These are phyloP conservation scores for Coccomyxa sp. DNA, from an alignment of 139 green algal genomes.

Conservation along the genomic window DNA sequence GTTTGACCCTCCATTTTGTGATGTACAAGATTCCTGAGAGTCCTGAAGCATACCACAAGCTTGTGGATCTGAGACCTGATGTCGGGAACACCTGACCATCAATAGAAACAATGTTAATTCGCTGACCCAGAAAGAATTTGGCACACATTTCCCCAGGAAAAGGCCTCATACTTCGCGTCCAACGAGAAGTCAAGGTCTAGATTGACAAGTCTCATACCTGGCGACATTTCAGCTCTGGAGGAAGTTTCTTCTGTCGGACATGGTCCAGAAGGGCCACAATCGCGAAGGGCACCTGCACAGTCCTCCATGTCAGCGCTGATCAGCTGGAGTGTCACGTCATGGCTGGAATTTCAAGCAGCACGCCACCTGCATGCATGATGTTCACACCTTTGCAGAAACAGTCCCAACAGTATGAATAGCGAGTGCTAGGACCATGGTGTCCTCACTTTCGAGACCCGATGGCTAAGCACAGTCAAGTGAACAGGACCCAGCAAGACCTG, in stretches of 20 bases:
- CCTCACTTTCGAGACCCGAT: neutral
- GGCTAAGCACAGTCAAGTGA: neutral
- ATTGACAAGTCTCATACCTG: neutral
- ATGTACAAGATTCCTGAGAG: neutral
- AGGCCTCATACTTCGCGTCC: neutral
- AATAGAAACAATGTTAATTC: neutral
- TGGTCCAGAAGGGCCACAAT: neutral
- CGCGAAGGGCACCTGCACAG: neutral
- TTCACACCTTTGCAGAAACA: neutral
- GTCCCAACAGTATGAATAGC: neutral
- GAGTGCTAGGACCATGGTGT: neutral
- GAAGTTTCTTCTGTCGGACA: neutral
- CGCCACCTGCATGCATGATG: neutral
- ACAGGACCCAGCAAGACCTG: neutral
- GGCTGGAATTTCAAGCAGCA: neutral
- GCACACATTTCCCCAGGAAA: neutral
- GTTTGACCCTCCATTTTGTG: neutral
- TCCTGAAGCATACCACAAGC: neutral
- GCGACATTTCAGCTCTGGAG: neutral
- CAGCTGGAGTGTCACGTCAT: neutral
- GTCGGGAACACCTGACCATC: neutral
- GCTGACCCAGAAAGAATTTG: neutral
- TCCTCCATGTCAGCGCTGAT: neutral
- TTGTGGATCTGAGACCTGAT: neutral
- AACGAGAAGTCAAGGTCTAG: no score